Conservation (phyloP, 2,329 filamentous ascomycete species). For the Aurifilum marmelostoma region DNA sequence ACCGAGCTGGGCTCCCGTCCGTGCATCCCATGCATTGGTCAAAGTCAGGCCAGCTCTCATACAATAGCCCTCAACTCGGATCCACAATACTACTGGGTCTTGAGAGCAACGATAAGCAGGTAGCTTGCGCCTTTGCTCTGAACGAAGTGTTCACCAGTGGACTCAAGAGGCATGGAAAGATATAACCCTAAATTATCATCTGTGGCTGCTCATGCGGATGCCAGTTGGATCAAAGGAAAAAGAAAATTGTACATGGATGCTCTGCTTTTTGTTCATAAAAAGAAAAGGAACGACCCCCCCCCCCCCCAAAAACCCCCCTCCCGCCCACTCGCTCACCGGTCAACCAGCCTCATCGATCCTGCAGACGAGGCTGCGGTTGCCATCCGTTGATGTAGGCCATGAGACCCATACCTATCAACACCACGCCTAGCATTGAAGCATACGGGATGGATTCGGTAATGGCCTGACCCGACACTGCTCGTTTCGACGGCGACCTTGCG, state of each 20-base stretch:
- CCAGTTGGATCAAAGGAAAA: conserved; percentile 9
- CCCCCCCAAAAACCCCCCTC: neutral
- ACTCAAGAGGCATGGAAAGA: neutral
- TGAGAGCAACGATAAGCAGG: neutral
- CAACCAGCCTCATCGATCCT: conserved; percentile 36
- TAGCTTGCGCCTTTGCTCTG: no score
- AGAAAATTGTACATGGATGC: conserved; percentile 8
- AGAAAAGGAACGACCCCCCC: no score
- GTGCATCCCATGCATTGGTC: neutral
- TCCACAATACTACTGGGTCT: neutral
- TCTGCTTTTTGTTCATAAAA: conserved; percentile 8
- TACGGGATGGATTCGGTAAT: conserved; percentile 69
- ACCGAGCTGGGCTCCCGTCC: neutral
- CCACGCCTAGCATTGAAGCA: conserved; percentile 80
- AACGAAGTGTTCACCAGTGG: neutral
- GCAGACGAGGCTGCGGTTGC: conserved; percentile 55
- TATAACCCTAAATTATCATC: conserved; percentile 8
- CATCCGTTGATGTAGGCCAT: conserved; percentile 89
- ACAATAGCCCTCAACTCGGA: neutral
- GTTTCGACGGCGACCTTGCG: conserved; percentile 43
- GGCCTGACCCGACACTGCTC: conserved; percentile 46
- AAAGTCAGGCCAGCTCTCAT: neutral
- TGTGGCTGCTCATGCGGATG: conserved; percentile 11
- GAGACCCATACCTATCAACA: conserved; percentile 77
- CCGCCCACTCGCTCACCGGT: no score